Percentiles rank a stretch among this genome's conserved stretches.
Evolutionary conservation across 768 basidiomycete genomes (phyloP).

Genomic region (Russula vinacea): DNA sequence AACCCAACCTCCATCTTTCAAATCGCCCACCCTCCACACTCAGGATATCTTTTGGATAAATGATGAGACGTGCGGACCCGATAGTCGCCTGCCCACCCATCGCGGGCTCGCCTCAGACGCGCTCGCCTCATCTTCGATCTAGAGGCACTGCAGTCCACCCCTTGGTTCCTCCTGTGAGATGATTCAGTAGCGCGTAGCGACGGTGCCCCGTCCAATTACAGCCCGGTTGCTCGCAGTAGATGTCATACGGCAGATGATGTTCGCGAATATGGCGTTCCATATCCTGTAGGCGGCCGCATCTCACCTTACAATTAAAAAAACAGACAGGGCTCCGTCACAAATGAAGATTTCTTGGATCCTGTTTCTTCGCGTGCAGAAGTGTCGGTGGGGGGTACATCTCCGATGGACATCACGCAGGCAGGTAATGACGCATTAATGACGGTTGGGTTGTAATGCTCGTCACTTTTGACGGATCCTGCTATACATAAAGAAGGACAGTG

Average conservation of each 20-base stretch:
- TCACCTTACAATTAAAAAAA: background rate
- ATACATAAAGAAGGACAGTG: background rate
- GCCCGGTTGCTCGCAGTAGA: background rate
- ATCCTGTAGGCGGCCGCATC: background rate
- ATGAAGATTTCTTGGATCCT: background rate
- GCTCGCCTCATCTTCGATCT: too few relatives aligned
- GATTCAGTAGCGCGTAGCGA: background rate
- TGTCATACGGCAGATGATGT: background rate
- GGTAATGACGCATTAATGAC: too few relatives aligned
- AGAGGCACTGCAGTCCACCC: too few relatives aligned
- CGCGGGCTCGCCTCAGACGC: too few relatives aligned
- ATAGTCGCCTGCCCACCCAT: too few relatives aligned
- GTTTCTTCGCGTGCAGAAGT: background rate
- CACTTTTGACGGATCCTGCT: background rate
- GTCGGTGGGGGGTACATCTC: background rate
- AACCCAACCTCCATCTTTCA: too few relatives aligned
- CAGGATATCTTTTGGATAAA: too few relatives aligned
- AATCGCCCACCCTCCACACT: too few relatives aligned
- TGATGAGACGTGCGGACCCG: too few relatives aligned
- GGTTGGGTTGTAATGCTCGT: background rate
- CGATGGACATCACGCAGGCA: background rate
- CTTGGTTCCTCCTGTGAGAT: too few relatives aligned
- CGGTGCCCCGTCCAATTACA: constrained; percentile 5
- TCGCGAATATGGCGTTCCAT: constrained; percentile 5
- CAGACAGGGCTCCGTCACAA: background rate